Evolutionary conservation across 129 eudicot genomes (phyloP), one percentile per base, ranked within the genome.

Genomic region (Arctium lappa): DNA sequence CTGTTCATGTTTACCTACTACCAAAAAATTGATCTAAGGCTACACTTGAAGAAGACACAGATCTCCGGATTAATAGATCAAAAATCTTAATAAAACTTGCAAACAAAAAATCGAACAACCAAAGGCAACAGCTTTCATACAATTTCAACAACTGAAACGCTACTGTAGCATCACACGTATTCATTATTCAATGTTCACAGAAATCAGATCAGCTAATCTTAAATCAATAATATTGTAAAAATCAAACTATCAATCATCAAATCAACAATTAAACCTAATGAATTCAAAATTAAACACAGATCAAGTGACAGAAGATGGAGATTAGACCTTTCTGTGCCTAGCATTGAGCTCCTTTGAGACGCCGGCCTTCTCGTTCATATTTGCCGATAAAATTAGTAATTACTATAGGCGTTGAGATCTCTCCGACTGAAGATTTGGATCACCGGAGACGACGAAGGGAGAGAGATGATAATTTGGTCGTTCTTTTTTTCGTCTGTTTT

Each of bases 321-420:
- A 8, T 2, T 31, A 16, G 42, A 91, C 98, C 98, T 91, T 93
- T 87, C 86, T 79, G 87, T 91, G 94, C 89, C 84, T 88, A 71
- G 94, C 92, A 85, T 91, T 89, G 36, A 93, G 92, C 87, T 93
- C 98, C 82, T 93, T 93, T 76, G 94, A 82, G 8, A 93, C 92
- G 74, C 83, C 89, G 3, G 94, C 94, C 80, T 94, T 94, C 88
- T 86, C 83, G 87, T 94, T 94, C 98, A 94, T 93, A 62, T 74
- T 79, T 68, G 16, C 82, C 69, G 71, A 78, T 78, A 9, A 76
- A 80, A 69, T 10, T 36, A 76, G 73, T 16, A 5, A 29, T 34
- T 38, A 18, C 8, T 31, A 75, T 76, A 80, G 27, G 27, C 27
- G 27, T 22, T 22, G 27, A 22, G 88, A 85, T 85, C 81, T 85